phyloP scores from a whole-genome alignment of 495 filamentous ascomycete species.

The Copromyces sp. region DNA sequence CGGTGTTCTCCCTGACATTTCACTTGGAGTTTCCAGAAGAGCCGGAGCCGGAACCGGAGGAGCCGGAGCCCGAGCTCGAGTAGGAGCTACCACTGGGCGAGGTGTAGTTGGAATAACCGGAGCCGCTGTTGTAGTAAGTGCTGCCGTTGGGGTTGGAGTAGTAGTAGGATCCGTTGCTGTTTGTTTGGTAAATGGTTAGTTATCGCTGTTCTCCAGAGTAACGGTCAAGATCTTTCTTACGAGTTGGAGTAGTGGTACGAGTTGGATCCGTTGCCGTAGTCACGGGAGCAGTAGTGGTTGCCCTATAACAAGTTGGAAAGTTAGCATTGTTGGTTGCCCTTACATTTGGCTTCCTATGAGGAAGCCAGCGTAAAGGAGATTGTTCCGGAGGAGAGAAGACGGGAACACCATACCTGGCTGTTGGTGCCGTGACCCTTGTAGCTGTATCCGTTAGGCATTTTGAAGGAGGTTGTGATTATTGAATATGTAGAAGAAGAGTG shows the following conservation, averaged over 20 bases:
- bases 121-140: conserved; percentile 37
- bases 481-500: conserved; percentile 9
- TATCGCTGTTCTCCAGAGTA: not conserved
- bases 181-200: not conserved
- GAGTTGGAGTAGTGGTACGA: conserved; percentile 6
- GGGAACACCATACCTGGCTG: conserved; percentile 21
- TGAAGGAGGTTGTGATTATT: conserved; percentile 1
- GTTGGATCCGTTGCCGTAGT: conserved; percentile 14
- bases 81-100: conserved; percentile 21
- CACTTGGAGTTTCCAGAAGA: not conserved
- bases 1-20: not conserved
- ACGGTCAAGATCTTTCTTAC: not conserved
- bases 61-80: conserved; percentile 1
- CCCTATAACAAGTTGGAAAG: conserved; percentile 19
- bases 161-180: conserved; percentile 47
- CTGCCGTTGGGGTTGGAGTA: conserved; percentile 47
- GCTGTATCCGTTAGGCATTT: conserved; percentile 27
- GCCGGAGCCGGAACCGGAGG: conserved; percentile 13
- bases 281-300: conserved; percentile 35
- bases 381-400: not conserved
- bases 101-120: conserved; percentile 34
- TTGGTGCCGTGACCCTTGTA: conserved; percentile 36
- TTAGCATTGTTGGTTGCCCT: not conserved
- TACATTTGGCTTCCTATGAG: not conserved
- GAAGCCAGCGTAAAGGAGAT: not conserved